Percentiles rank a stretch among this genome's conserved stretches.
Evolutionary conservation across 2,329 filamentous ascomycete genomes (phyloP).

Genomic region (Xylariaceae sp.): DNA sequence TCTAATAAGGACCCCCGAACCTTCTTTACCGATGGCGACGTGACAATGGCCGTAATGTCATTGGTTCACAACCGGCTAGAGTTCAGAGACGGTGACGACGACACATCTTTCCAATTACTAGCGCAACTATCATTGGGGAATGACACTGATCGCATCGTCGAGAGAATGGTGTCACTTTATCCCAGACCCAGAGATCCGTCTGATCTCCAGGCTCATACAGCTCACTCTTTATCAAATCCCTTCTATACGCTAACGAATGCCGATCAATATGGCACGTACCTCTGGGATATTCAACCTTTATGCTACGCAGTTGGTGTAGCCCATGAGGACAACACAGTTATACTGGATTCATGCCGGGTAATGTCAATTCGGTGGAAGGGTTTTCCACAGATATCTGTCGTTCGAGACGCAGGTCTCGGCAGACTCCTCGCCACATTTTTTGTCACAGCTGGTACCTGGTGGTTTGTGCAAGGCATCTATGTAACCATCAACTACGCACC

Average conservation of each 20-base stretch:
- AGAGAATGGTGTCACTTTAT: slow-evolving; percentile 28
- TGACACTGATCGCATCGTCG: slow-evolving; percentile 30
- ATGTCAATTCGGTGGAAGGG: slow-evolving; percentile 32
- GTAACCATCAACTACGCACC: slow-evolving; percentile 14
- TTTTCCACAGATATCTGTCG: slow-evolving; percentile 22
- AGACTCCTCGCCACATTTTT: slow-evolving; percentile 12
- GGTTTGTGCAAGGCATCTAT: slow-evolving; percentile 13
- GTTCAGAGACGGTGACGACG: slow-evolving; percentile 18
- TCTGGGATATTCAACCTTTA: slow-evolving; percentile 32
- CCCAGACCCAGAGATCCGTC: too few species aligned
- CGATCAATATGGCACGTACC: slow-evolving; percentile 26
- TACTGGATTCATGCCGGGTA: slow-evolving; percentile 29
- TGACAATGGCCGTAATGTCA: slow-evolving; percentile 32
- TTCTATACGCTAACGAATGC: slow-evolving; percentile 19
- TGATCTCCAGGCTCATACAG: neutral
- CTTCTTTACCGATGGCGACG: slow-evolving; percentile 23
- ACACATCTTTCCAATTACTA: slow-evolving; percentile 28
- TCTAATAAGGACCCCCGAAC: slow-evolving; percentile 5
- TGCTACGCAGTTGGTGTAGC: slow-evolving; percentile 30
- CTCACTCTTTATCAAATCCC: slow-evolving; percentile 4
- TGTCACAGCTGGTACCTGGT: slow-evolving; percentile 15
- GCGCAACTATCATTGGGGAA: slow-evolving; percentile 30
- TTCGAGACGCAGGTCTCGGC: slow-evolving; percentile 5
- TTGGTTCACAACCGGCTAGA: slow-evolving; percentile 27
- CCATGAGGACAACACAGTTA: slow-evolving; percentile 27